Percentiles rank a stretch among this genome's conserved stretches.
Conservation (phyloP, 1,284 basidiomycete genomes). For the Trichosporon sp. region DNA sequence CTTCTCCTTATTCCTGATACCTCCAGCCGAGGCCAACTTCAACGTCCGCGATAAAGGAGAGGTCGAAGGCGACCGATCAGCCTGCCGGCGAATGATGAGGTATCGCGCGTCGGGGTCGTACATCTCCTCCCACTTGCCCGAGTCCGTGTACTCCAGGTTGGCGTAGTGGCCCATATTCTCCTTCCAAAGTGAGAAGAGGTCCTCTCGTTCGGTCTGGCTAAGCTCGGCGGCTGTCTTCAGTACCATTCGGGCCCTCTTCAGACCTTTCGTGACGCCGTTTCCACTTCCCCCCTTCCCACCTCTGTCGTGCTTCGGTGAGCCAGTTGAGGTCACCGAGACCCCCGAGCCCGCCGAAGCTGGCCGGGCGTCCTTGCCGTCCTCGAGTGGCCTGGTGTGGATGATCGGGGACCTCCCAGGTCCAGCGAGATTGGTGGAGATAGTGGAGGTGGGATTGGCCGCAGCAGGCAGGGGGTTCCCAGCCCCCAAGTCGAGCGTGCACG, state of each 20-base stretch:
- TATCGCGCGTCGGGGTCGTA: slow-evolving; percentile 48
- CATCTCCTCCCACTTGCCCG: slow-evolving; percentile 48
- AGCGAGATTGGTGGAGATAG: too few relatives aligned
- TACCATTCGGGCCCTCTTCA: slow-evolving; percentile 15
- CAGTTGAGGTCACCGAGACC: neutral
- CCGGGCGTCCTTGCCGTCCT: neutral
- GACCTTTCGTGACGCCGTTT: neutral
- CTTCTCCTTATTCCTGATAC: neutral
- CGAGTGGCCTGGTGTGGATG: neutral
- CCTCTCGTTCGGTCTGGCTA: slow-evolving; percentile 24
- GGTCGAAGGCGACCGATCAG: neutral
- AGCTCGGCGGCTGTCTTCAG: slow-evolving; percentile 32
- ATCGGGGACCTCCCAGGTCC: too few relatives aligned
- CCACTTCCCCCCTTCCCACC: neutral
- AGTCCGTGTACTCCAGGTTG: slow-evolving; percentile 35
- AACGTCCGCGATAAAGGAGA: neutral
- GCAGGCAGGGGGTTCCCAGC: neutral
- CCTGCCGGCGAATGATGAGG: slow-evolving; percentile 28
- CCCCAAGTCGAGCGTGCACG: slow-evolving; percentile 15
- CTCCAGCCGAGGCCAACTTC: neutral
- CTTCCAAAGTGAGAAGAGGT: slow-evolving; percentile 44
- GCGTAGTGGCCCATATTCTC: slow-evolving; percentile 46
- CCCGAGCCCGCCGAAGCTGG: neutral
- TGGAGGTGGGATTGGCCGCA: neutral
- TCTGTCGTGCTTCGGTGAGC: neutral